Percentiles rank a stretch among this genome's conserved stretches.
Evolutionary conservation across 2,329 filamentous ascomycete genomes (phyloP).

Genomic region (Zymoseptoria brevis): DNA sequence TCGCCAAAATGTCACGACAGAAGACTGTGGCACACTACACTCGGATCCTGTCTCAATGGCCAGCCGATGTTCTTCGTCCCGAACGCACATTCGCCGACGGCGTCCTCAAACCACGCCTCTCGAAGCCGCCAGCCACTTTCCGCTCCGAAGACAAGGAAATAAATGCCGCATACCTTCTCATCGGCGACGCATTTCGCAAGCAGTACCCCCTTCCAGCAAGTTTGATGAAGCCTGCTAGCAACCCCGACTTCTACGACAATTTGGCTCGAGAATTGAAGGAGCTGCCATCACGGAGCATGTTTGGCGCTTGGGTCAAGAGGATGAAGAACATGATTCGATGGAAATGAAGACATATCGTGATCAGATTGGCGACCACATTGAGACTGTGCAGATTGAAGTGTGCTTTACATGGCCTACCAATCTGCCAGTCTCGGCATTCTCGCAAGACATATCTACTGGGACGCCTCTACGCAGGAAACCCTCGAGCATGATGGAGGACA

Average conservation of each 20-base stretch:
- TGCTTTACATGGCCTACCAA: too few relatives aligned
- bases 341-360: slow-evolving; percentile 22
- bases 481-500: background rate
- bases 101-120: slow-evolving; percentile 37
- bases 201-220: slow-evolving; percentile 41
- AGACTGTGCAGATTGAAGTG: background rate
- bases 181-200: slow-evolving; percentile 51
- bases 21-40: slow-evolving; percentile 41
- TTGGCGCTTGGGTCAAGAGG: slow-evolving; percentile 38
- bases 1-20: background rate
- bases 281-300: slow-evolving; percentile 43
- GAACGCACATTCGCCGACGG: slow-evolving; percentile 38
- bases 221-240: slow-evolving; percentile 43
- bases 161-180: slow-evolving; percentile 53
- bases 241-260: slow-evolving; percentile 46
- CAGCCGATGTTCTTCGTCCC: slow-evolving; percentile 43
- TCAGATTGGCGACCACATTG: background rate
- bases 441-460: too few relatives aligned
- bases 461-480: background rate
- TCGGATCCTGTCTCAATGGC: slow-evolving; percentile 44
- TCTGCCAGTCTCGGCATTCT: too few relatives aligned
- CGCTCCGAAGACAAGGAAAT: slow-evolving; percentile 39
- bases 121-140: slow-evolving; percentile 22
- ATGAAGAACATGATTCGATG: slow-evolving; percentile 43
- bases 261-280: slow-evolving; percentile 47